Conservation (phyloP, 805 yeast genomes). For the Candida takata region DNA sequence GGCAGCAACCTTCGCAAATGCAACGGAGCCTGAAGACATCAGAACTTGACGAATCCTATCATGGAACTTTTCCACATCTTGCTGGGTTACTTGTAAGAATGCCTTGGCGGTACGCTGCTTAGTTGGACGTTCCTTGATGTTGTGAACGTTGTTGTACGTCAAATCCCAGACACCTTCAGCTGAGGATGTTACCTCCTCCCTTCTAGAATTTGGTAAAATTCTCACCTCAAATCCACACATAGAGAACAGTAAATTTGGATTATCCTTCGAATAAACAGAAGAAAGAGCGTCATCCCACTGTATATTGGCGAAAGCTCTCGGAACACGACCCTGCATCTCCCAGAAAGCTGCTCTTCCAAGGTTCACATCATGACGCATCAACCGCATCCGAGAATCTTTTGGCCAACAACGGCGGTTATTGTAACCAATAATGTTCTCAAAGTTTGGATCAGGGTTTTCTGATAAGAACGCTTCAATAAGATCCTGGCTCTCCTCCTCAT, state of each 20-base stretch:
- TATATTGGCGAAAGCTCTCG: conserved; percentile 62
- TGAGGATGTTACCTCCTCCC: conserved; percentile 42
- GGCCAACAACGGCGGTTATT: conserved; percentile 95
- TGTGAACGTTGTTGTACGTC: conserved; percentile 22
- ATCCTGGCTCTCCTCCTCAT: conserved; percentile 65
- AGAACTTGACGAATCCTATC: conserved; percentile 81
- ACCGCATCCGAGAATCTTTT: conserved; percentile 79
- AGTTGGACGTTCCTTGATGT: conserved; percentile 41
- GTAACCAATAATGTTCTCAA: conserved; percentile 78
- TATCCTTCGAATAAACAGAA: conserved; percentile 85
- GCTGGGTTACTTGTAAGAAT: conserved; percentile 72
- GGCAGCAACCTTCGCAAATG: conserved; percentile 89
- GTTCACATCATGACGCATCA: conserved; percentile 86
- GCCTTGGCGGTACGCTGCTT: conserved; percentile 90
- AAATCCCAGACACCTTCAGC: conserved; percentile 93
- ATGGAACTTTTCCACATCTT: conserved; percentile 72
- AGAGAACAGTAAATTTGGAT: conserved; percentile 79
- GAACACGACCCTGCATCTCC: conserved; percentile 80
- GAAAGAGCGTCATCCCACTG: conserved; percentile 78
- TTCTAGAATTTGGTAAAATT: conserved; percentile 67
- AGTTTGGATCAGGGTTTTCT: conserved; percentile 90
- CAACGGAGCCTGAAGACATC: conserved; percentile 93
- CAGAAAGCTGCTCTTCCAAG: conserved; percentile 88
- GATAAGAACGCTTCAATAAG: conserved; percentile 67
- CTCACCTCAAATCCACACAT: conserved; percentile 96